phyloP scores from a whole-genome alignment of 2,329 filamentous ascomycete species.

The Pseudogymnoascus pannorum region DNA sequence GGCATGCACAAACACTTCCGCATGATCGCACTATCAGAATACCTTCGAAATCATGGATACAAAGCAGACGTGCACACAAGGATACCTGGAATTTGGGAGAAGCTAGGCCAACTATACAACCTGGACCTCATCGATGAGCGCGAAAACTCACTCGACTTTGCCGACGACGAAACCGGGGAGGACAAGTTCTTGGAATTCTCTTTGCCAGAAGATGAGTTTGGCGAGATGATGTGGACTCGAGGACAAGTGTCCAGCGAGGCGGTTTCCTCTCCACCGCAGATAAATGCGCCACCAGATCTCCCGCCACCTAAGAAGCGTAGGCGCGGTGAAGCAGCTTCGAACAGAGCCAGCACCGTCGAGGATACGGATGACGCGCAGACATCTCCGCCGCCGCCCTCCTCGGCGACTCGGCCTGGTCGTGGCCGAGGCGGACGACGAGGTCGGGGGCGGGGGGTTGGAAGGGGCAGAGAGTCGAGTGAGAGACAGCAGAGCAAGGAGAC shows the following conservation, averaged over 20 bases:
- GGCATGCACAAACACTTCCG: conserved; percentile 93
- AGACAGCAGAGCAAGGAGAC: conserved; percentile 27
- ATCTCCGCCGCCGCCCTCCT: conserved; percentile 36
- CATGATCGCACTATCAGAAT: conserved; percentile 78
- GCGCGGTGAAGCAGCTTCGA: conserved; percentile 29
- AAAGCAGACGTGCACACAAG: conserved; percentile 69
- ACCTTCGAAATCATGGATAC: conserved; percentile 73
- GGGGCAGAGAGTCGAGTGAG: conserved; percentile 31
- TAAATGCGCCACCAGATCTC: conserved; percentile 17
- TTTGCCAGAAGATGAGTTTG: conserved; percentile 42
- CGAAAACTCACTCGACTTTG: conserved; percentile 47
- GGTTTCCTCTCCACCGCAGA: conserved; percentile 28
- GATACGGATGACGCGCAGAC: conserved; percentile 42
- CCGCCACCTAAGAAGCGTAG: conserved; percentile 25
- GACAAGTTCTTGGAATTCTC: conserved; percentile 57
- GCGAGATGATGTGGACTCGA: conserved; percentile 24
- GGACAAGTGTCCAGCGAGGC: conserved; percentile 27
- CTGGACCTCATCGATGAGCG: conserved; percentile 79
- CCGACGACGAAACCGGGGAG: conserved; percentile 46
- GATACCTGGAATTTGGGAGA: conserved; percentile 87
- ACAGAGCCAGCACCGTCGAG: conserved; percentile 42
- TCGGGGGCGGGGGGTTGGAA: conserved; percentile 36
- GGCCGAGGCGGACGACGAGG: conserved; percentile 35
- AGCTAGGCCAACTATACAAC: conserved; percentile 77
- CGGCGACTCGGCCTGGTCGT: conserved; percentile 30